Base-by-base conservation (phyloP, 2,329 filamentous ascomycete genomes). In the Ceratocystis cubensis region DNA sequence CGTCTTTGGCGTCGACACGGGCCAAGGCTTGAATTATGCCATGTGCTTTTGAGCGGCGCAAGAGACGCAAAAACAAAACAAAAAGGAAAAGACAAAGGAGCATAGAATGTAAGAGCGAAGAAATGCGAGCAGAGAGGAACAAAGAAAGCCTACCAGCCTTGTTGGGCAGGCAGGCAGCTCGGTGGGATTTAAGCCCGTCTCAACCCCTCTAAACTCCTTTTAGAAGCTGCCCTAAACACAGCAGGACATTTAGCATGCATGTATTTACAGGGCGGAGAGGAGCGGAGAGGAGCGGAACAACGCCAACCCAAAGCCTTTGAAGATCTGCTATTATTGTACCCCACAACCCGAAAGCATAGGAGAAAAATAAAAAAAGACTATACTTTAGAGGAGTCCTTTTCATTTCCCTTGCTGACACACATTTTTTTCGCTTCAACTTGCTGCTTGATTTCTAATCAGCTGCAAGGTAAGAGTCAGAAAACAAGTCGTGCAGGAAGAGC, bases 241-340 rank as follows among this genome's bases (percentile, higher is more conserved):
- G 33, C 37, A 41, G 25, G 44, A 20, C 33, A 41, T 3, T 37
- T 62, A 22, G 33, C 37, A 62, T 63, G 10, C 8, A 17, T 28
- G 5, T 61, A 2, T 41, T 41, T 15, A 15, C 22, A 45, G n/a
- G 56, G 56, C 53, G 50, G 64, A 50, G 48, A 45, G 56, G 46
- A 57, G 63, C 48, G 63, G 62, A 64, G 48, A 45, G 56, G 46
- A 57, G 63, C 48, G 63, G 62, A 64, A 56, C 15, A 22, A 15
- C 20, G 48, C 48, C 22, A 28, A 53, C 5, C 13, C 48, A 25
- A 25, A 25, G 13, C 48, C n/a, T 50, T 22, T 50, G 48, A 50
- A n/a, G 48, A 57, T 28, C 13, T 17, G n/a, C 53, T 15, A 15
- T 41, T 41, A 15, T 41, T 13, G 37, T 15, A 15, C 48, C 53